These are phyloP conservation scores for Lasiosphaeria hispida DNA, from an alignment of 495 filamentous ascomycete genomes.

Conservation along the genomic window DNA sequence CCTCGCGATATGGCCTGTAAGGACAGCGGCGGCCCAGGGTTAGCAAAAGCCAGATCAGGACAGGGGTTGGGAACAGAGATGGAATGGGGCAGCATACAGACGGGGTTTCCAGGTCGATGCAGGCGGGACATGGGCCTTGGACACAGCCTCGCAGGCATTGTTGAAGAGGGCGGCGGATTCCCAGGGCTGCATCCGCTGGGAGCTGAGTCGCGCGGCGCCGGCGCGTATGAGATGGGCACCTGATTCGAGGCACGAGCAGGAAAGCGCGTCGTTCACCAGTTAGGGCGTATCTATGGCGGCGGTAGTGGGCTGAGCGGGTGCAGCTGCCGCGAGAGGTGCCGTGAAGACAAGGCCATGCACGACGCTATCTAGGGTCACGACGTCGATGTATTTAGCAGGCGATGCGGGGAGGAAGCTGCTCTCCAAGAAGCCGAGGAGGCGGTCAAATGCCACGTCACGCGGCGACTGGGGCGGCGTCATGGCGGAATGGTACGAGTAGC, in stretches of 20 bases:
- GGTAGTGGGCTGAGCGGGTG: slow-evolving; percentile 4
- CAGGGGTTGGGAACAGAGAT: not conserved
- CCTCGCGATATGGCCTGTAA: not conserved
- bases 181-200: slow-evolving; percentile 4
- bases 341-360: slow-evolving; percentile 9
- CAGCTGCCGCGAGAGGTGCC: slow-evolving; percentile 5
- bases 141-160: slow-evolving; percentile 2
- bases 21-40: not conserved
- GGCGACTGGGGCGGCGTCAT: no score
- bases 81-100: not conserved
- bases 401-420: no score
- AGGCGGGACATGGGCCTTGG: not conserved
- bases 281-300: not conserved
- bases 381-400: slow-evolving; percentile 1
- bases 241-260: slow-evolving; percentile 1
- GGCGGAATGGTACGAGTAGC: no score
- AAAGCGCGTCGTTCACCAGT: not conserved
- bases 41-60: not conserved
- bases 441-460: no score
- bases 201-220: not conserved
- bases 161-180: slow-evolving; percentile 8
- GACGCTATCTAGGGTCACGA: not conserved
- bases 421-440: no score
- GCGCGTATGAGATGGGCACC: not conserved
- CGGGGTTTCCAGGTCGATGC: not conserved